phyloP scores from a whole-genome alignment of 208 protist species.

The Trypanosoma rangeli region DNA sequence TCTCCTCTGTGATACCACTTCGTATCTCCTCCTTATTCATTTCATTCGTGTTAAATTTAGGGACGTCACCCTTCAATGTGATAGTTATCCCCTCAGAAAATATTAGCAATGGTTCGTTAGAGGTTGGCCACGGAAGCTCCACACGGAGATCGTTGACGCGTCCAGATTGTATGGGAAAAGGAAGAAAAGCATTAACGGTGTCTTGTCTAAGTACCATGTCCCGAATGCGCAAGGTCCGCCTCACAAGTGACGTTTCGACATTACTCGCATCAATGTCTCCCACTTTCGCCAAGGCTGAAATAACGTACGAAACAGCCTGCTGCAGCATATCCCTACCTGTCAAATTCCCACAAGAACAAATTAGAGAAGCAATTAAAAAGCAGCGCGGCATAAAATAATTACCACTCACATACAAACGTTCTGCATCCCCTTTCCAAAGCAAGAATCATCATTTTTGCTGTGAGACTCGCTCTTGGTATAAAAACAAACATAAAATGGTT shows the following conservation, averaged over 20 bases:
- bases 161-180: constrained; percentile 58
- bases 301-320: constrained; percentile 68
- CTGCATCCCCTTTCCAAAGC: too few relatives aligned
- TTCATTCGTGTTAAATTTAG: constrained; percentile 10
- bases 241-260: constrained; percentile 63
- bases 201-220: constrained; percentile 57
- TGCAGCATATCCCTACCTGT: constrained; percentile 41
- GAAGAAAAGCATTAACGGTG: constrained; percentile 53
- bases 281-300: constrained; percentile 58
- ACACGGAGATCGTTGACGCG: constrained; percentile 49
- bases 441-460: too few relatives aligned
- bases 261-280: constrained; percentile 66
- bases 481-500: too few relatives aligned
- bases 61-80: constrained; percentile 31
- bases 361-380: too few relatives aligned
- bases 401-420: too few relatives aligned
- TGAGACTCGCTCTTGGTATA: too few relatives aligned
- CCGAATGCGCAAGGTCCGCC: constrained; percentile 46
- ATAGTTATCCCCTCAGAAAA: constrained; percentile 30
- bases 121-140: constrained; percentile 66
- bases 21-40: constrained; percentile 52
- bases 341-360: background rate
- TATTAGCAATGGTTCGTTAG: constrained; percentile 45
- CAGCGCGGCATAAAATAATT: too few relatives aligned
- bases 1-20: constrained; percentile 44